Base-by-base conservation (phyloP, 23 red algal genomes). In the Gracilaria domingensis region DNA sequence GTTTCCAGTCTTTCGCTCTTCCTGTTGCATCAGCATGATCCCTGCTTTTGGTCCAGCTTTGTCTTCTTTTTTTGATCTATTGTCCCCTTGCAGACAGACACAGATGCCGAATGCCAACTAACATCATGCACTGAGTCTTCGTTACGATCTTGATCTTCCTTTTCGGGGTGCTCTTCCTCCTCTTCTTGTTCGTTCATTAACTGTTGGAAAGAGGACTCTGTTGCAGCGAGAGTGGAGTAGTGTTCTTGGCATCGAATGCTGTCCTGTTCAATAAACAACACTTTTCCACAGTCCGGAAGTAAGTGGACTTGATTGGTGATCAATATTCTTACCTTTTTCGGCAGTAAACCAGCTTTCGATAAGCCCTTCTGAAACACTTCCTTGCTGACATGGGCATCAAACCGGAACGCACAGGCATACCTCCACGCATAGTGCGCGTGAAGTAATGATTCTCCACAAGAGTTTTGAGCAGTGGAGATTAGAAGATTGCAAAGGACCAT, bases 301-400 rank as follows among this genome's bases (percentile, higher is more conserved):
- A 91, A 64, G 39, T 99, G 94, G 38, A 99, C 79, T 57, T 99
- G 97, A 79, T 99, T 96, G 53, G 97, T 99, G 32, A 99, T 93
- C 79, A 99, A 84, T 54, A 99, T 38, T 18, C 91, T 72, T 26
- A 95, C 79, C 50, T 80, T 69, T 1, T 93, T 70, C 13, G 71
- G 69, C 26, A 99, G 66, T 12, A 93, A 78, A 25, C 94, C 94
- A n/a, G 34, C 32, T 50, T 89, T 89, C 0, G 87, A 95, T 6
- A 99, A 62, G 34, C 92, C 90, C 62, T 86, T 70, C 34, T 96
- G 72, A 73, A 99, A 99, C 0, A 99, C 92, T 39, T 94, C 86
- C 65, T 93, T 81, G 20, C 94, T 93, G 12, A 99, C 97, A 83
- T 96, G 94, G n/a, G 97, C 92, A 85, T 99, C 97, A 96, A 39